Evolutionary conservation across 2,329 filamentous ascomycete genomes (phyloP), one percentile per base, ranked within the genome.

Genomic region (Pyrenochaeta sp.): DNA sequence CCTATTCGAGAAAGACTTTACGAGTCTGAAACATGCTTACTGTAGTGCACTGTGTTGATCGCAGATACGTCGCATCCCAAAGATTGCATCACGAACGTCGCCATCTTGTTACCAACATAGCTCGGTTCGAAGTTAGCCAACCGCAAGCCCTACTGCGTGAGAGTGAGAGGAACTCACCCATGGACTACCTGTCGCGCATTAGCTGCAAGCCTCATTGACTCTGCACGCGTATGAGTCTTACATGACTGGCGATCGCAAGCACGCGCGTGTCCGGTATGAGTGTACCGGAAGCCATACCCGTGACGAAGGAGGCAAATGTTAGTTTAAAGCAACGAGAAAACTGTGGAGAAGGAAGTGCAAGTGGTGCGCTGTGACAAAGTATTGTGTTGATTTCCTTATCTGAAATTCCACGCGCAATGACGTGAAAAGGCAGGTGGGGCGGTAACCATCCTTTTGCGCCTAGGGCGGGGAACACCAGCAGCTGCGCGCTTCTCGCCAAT

Each of bases 101-200:
- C 93, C 84, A 99, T 97, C 72, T 94, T 97, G 78, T 99, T 99
- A 50, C 95, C 95, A 67, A 99, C 95, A 85, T 97, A 94, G 76
- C 95, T 97, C 77, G 51, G 50, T 45, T 36, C 32, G 24, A 42
- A 22, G 52, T 77, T 47, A 76, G 72, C 61, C 50, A 56, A 25
- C n/a, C 42, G 54, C 36, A 42, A 27, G 8, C 19, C 32, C 13
- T 42, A 36, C 47, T 27, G 25, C 12, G 27, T 12, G 13, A 22
- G 42, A 28, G 47, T 48, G 37, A 22, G 42, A 28, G 47, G 48
- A 34, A 83, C 87, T 86, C 81, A 91, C 89, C 89, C 89, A 69
- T 90, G 90, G 66, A 90, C 88, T 71, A 92, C 88, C 90, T 91
- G 58, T 62, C 55, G 55, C 51, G 50, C 46, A 61, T 77, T 63